Evolutionary conservation across 192 early-diverging fungal species (phyloP).

Genomic region (Diversispora epigaea): DNA sequence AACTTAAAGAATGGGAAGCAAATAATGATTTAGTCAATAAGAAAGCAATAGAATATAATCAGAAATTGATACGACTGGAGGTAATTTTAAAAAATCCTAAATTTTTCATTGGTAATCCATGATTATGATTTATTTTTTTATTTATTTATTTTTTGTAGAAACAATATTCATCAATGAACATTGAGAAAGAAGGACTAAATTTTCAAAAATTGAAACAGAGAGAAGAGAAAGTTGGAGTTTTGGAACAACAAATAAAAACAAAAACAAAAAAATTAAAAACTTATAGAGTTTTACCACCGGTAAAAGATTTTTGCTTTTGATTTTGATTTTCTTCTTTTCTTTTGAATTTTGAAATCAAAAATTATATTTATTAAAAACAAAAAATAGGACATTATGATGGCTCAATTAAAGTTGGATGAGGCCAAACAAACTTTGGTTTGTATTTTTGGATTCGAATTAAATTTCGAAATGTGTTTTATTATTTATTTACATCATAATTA

Average conservation of each 20-base stretch:
- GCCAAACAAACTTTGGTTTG: too few relatives aligned
- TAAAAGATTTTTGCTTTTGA: not conserved
- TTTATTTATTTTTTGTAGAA: not conserved
- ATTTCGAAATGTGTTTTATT: too few relatives aligned
- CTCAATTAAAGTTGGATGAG: too few relatives aligned
- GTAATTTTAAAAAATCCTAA: not conserved
- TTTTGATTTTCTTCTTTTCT: too few relatives aligned
- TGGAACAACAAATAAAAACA: not conserved
- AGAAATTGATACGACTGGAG: not conserved
- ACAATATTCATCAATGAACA: not conserved
- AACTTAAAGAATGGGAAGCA: constrained; percentile 1
- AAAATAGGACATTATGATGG: too few relatives aligned
- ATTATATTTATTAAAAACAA: too few relatives aligned
- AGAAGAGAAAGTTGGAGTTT: constrained; percentile 1
- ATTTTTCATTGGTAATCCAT: not conserved
- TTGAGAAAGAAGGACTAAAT: not conserved
- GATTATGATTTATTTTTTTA: not conserved
- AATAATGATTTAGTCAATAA: not conserved
- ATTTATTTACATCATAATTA: too few relatives aligned
- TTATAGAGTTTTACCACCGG: not conserved
- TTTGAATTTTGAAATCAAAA: too few relatives aligned
- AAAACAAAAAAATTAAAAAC: not conserved
- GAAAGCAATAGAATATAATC: not conserved
- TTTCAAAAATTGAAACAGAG: not conserved
- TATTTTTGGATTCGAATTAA: too few relatives aligned